A percentile compares a stretch with the other conserved stretches of the same genome.
phyloP scores from a whole-genome alignment of 2,329 filamentous ascomycete genomes.

The Alternaria atra region DNA sequence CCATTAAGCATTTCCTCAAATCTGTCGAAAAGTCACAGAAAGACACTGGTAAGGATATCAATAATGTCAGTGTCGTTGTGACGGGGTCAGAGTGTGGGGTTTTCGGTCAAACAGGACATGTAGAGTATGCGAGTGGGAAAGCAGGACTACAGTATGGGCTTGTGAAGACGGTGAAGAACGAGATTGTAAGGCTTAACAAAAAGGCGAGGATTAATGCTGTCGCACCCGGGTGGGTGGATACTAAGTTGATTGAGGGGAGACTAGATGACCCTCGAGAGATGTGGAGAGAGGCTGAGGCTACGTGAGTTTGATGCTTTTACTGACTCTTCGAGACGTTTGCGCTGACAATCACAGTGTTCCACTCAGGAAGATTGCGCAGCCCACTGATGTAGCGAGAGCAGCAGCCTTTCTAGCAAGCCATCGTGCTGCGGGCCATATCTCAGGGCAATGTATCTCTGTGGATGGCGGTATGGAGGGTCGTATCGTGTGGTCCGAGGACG shows the following conservation, averaged over 20 bases:
- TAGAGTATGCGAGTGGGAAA: slow-evolving; percentile 60
- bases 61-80: slow-evolving; percentile 63
- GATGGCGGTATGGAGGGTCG: slow-evolving; percentile 63
- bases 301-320: slow-evolving; percentile 30
- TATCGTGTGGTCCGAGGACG: slow-evolving; percentile 59
- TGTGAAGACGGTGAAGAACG: slow-evolving; percentile 63
- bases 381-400: slow-evolving; percentile 59
- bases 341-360: slow-evolving; percentile 45
- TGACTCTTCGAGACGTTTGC: background rate
- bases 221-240: slow-evolving; percentile 60
- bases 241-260: slow-evolving; percentile 58
- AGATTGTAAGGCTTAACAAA: slow-evolving; percentile 62
- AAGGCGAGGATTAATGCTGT: slow-evolving; percentile 64
- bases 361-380: slow-evolving; percentile 58
- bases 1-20: slow-evolving; percentile 65
- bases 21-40: slow-evolving; percentile 53
- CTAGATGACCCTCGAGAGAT: slow-evolving; percentile 61
- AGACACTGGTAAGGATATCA: slow-evolving; percentile 51
- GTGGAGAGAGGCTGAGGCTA: slow-evolving; percentile 61
- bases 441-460: slow-evolving; percentile 62
- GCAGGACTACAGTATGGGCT: slow-evolving; percentile 63
- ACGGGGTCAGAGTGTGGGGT: slow-evolving; percentile 63
- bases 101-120: slow-evolving; percentile 61
- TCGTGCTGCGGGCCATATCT: slow-evolving; percentile 62
- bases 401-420: slow-evolving; percentile 62